These are phyloP conservation scores for Talaromyces rugulosus DNA, from an alignment of 2,329 filamentous ascomycete species.

Conservation along the genomic window DNA sequence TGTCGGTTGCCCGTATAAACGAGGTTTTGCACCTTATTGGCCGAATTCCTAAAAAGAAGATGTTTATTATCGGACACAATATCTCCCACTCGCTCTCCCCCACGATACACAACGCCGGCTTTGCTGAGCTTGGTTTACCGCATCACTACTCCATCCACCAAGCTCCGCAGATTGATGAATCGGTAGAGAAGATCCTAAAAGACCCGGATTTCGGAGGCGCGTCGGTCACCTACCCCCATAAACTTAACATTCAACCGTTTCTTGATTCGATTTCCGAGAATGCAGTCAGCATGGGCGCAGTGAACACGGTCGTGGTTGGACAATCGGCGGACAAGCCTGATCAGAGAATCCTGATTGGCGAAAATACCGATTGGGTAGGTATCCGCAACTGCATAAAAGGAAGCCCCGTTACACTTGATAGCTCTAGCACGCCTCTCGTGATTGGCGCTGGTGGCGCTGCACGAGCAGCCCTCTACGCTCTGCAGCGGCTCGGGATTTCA, in stretches of 20 bases:
- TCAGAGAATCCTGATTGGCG: not conserved
- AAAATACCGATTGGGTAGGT: conserved; percentile 6
- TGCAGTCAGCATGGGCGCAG: conserved; percentile 2
- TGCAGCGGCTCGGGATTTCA: not conserved
- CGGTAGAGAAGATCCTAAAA: conserved; percentile 52
- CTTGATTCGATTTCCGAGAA: conserved; percentile 12
- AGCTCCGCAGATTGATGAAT: conserved; percentile 11
- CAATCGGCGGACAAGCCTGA: conserved; percentile 3
- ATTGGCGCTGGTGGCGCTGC: conserved; percentile 1
- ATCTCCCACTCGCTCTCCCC: conserved; percentile 18
- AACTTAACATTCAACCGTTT: conserved; percentile 13
- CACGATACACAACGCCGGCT: conserved; percentile 19
- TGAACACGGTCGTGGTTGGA: conserved; percentile 7
- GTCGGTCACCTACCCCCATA: conserved; percentile 57
- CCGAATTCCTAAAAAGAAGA: not conserved
- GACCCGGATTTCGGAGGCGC: conserved; percentile 73
- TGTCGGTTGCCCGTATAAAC: not conserved
- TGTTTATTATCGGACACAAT: conserved; percentile 15
- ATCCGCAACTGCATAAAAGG: conserved; percentile 4
- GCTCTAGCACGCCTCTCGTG: not conserved
- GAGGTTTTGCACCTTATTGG: not conserved
- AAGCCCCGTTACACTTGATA: not conserved
- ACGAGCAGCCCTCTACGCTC: not conserved
- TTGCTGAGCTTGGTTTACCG: conserved; percentile 11
- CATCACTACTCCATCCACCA: conserved; percentile 14